Percentiles rank a stretch among this genome's conserved stretches.
Evolutionary conservation across 2,329 filamentous ascomycete species (phyloP).

Genomic region (Penicillium sp.): DNA sequence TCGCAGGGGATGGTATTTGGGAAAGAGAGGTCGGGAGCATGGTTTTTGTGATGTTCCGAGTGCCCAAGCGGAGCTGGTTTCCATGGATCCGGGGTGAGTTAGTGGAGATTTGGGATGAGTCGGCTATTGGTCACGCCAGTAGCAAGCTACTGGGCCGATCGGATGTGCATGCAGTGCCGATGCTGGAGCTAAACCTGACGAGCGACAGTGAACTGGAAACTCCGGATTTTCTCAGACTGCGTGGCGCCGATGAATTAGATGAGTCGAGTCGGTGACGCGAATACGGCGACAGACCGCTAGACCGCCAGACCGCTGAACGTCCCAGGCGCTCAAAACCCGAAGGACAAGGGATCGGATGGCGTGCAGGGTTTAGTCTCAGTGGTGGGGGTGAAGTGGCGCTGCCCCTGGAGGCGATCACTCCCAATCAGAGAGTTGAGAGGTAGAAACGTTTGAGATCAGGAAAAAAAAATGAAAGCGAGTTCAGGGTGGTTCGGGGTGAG

Average conservation of each 20-base stretch:
- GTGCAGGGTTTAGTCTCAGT: slow-evolving; percentile 8
- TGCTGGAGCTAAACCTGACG: neutral
- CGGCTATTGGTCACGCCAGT: slow-evolving; percentile 4
- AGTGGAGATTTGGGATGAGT: neutral
- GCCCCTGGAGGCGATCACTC: neutral
- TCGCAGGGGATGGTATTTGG: slow-evolving; percentile 17
- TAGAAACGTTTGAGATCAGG: neutral
- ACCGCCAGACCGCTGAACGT: neutral
- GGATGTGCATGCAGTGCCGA: slow-evolving; percentile 1
- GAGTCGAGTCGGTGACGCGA: neutral
- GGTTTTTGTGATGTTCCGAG: neutral
- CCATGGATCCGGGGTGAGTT: neutral
- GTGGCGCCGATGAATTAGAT: neutral
- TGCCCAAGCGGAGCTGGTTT: neutral
- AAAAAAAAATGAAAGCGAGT: neutral
- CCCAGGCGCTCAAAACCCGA: neutral
- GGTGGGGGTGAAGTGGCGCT: slow-evolving; percentile 7
- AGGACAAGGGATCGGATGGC: neutral
- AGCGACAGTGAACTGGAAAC: neutral
- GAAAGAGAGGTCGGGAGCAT: neutral
- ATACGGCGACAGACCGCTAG: neutral
- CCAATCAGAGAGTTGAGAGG: neutral
- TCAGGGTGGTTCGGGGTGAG: neutral
- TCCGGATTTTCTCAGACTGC: neutral
- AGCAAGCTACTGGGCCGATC: slow-evolving; percentile 5